These are phyloP conservation scores for Cladobotryum mycophilum DNA, from an alignment of 2,329 filamentous ascomycete species.

Conservation along the genomic window DNA sequence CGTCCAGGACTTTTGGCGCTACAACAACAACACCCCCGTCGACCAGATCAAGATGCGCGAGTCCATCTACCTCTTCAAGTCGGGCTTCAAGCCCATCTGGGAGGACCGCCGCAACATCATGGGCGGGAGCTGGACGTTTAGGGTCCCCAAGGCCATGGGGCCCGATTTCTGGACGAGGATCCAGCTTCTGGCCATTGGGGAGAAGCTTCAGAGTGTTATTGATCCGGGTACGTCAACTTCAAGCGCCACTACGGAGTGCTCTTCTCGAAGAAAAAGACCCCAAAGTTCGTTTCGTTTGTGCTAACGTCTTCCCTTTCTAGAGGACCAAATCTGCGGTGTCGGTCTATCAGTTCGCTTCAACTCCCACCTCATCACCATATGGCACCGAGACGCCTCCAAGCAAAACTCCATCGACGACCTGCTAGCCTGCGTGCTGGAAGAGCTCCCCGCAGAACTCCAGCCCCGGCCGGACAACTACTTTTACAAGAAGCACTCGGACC, in stretches of 20 bases:
- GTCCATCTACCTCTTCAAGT: constrained; percentile 73
- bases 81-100: constrained; percentile 70
- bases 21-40: constrained; percentile 75
- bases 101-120: constrained; percentile 80
- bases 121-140: constrained; percentile 89
- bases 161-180: constrained; percentile 77
- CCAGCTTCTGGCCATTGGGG: constrained; percentile 75
- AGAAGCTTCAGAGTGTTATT: constrained; percentile 68
- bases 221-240: constrained; percentile 52
- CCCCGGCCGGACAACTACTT: constrained; percentile 68
- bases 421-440: constrained; percentile 64
- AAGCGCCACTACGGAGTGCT: too few relatives aligned
- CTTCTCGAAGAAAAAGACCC: too few relatives aligned
- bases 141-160: constrained; percentile 69
- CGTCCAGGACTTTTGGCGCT: constrained; percentile 78
- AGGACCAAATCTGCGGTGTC: constrained; percentile 83
- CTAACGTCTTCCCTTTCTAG: constrained; percentile 33
- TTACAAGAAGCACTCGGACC: constrained; percentile 87
- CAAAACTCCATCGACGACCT: constrained; percentile 71
- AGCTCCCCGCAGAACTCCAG: constrained; percentile 64
- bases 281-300: background rate
- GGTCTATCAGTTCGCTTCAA: constrained; percentile 85
- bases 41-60: constrained; percentile 70
- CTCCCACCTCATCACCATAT: constrained; percentile 80
- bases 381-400: constrained; percentile 85